Evolutionary conservation across 1,139 yeast species (phyloP).

Genomic region (Citeromyces hawaiiensis): DNA sequence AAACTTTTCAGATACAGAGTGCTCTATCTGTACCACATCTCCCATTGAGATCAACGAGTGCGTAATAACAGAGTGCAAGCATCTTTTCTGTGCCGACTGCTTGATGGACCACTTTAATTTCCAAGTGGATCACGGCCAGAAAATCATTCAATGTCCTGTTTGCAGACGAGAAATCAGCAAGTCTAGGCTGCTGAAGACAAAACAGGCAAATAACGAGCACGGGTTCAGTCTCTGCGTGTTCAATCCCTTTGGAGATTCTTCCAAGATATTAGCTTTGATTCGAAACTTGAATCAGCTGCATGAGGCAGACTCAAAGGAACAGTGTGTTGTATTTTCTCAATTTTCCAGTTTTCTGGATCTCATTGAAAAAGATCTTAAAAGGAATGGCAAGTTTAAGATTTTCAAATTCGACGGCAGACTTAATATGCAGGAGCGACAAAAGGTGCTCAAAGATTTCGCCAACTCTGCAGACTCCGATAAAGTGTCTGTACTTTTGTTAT

Average conservation of each 20-base stretch:
- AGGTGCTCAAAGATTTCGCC: slow-evolving; percentile 43
- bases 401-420: slow-evolving; percentile 77
- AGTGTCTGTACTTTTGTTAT: slow-evolving; percentile 50
- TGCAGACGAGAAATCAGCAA: slow-evolving; percentile 35
- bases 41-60: slow-evolving; percentile 44
- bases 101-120: slow-evolving; percentile 52
- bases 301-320: slow-evolving; percentile 47
- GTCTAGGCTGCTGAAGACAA: slow-evolving; percentile 26
- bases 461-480: slow-evolving; percentile 19
- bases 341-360: slow-evolving; percentile 76
- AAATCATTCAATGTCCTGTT: slow-evolving; percentile 38
- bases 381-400: slow-evolving; percentile 26
- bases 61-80: slow-evolving; percentile 70
- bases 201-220: slow-evolving; percentile 8
- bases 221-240: slow-evolving; percentile 21
- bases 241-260: slow-evolving; percentile 42
- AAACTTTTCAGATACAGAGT: slow-evolving; percentile 43
- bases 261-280: slow-evolving; percentile 64
- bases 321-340: slow-evolving; percentile 83
- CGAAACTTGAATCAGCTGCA: slow-evolving; percentile 40
- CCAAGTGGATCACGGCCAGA: slow-evolving; percentile 9
- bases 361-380: slow-evolving; percentile 48
- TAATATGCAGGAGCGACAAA: slow-evolving; percentile 50
- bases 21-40: slow-evolving; percentile 71
- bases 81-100: slow-evolving; percentile 65